Percentiles rank a stretch among this genome's conserved stretches.
phyloP scores from a whole-genome alignment of 1,284 basidiomycete species.

The Rhodotorula glutinis region DNA sequence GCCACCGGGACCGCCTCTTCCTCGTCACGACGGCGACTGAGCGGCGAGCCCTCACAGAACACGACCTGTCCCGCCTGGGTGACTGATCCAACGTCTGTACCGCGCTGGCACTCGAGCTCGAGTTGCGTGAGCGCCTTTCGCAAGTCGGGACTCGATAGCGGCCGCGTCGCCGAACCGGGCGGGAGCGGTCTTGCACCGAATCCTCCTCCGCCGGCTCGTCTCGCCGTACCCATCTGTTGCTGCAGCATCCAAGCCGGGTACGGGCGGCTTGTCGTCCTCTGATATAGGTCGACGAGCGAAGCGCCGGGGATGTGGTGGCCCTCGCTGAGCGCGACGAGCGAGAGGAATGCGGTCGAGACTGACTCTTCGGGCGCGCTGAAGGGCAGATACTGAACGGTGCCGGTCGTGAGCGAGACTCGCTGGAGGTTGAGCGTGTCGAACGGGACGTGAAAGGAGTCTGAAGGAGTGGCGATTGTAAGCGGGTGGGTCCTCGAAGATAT shows the following conservation, averaged over 20 bases:
- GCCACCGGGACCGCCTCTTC: background rate
- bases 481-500: background rate
- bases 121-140: slow-evolving; percentile 60
- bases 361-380: slow-evolving; percentile 62
- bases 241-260: slow-evolving; percentile 16
- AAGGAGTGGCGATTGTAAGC: background rate
- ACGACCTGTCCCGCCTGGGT: slow-evolving; percentile 3
- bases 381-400: slow-evolving; percentile 47
- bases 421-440: slow-evolving; percentile 72
- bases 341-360: slow-evolving; percentile 69
- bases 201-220: background rate
- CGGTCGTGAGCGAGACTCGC: slow-evolving; percentile 49
- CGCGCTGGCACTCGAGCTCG: slow-evolving; percentile 55
- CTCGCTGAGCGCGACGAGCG: slow-evolving; percentile 62
- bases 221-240: slow-evolving; percentile 11
- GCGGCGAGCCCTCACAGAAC: background rate
- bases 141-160: slow-evolving; percentile 56
- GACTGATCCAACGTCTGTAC: background rate
- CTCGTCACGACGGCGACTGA: background rate
- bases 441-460: slow-evolving; percentile 72
- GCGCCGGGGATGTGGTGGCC: slow-evolving; percentile 47
- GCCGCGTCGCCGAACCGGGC: slow-evolving; percentile 51
- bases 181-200: slow-evolving; percentile 40
- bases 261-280: slow-evolving; percentile 45
- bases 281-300: slow-evolving; percentile 21